Conservation (phyloP, 306 rosid species). For the Vigna mungo region DNA sequence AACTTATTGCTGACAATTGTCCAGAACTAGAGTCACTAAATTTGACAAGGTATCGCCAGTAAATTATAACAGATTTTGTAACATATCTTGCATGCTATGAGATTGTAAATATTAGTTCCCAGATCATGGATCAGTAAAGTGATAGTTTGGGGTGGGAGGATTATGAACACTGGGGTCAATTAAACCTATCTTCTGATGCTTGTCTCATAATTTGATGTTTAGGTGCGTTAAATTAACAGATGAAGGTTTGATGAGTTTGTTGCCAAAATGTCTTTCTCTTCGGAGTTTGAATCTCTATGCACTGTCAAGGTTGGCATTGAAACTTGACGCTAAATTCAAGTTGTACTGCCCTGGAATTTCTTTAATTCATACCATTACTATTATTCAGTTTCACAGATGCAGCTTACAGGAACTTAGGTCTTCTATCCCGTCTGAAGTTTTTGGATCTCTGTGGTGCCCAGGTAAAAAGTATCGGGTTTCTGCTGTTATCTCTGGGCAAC, state of each 20-base stretch:
- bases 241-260: slow-evolving; percentile 64
- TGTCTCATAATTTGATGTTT: slow-evolving; percentile 41
- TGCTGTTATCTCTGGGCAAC: slow-evolving; percentile 11
- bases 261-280: slow-evolving; percentile 63
- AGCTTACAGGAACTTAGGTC: slow-evolving; percentile 65
- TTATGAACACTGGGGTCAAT: slow-evolving; percentile 11
- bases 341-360: slow-evolving; percentile 23
- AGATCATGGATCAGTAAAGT: slow-evolving; percentile 6
- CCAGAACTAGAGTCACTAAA: slow-evolving; percentile 64
- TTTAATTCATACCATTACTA: slow-evolving; percentile 37
- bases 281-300: slow-evolving; percentile 84
- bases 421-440: slow-evolving; percentile 60
- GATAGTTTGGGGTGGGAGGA: neutral
- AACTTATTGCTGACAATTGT: slow-evolving; percentile 68
- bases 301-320: slow-evolving; percentile 67
- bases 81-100: neutral
- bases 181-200: slow-evolving; percentile 22
- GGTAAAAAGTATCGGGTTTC: slow-evolving; percentile 57
- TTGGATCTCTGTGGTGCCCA: slow-evolving; percentile 89
- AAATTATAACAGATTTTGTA: slow-evolving; percentile 33
- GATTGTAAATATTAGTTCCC: neutral
- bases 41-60: slow-evolving; percentile 70
- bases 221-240: slow-evolving; percentile 85
- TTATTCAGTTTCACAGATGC: slow-evolving; percentile 76
- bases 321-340: slow-evolving; percentile 26